A percentile compares a stretch with the other conserved stretches of the same genome.
Evolutionary conservation across 257 asterid genomes (phyloP).

Genomic region (Datura wrightii): DNA sequence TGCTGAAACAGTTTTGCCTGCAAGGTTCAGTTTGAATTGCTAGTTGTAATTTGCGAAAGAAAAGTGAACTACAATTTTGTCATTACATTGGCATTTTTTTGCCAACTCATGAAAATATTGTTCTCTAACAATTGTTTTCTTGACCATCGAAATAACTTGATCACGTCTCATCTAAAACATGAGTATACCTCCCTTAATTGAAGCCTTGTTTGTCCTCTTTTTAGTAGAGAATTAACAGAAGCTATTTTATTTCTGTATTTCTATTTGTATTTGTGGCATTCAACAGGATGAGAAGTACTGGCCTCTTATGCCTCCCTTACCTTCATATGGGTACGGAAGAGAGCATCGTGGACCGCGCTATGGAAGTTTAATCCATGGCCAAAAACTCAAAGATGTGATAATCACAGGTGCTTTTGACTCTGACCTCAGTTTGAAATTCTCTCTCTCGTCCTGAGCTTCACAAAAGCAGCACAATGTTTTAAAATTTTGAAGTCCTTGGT

Average conservation of each 20-base stretch:
- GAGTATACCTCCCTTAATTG: neutral
- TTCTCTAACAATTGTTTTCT: neutral
- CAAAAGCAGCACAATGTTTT: neutral
- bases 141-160: slow-evolving; percentile 2
- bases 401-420: slow-evolving; percentile 67
- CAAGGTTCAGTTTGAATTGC: neutral
- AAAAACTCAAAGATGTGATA: slow-evolving; percentile 92
- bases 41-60: neutral
- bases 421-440: neutral
- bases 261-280: neutral
- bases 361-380: slow-evolving; percentile 97
- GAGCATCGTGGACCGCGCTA: slow-evolving; percentile 93
- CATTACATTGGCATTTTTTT: neutral
- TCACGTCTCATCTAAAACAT: neutral
- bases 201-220: neutral
- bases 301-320: slow-evolving; percentile 97
- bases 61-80: neutral
- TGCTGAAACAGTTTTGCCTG: neutral
- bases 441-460: neutral
- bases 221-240: neutral
- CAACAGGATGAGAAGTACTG: slow-evolving; percentile 83
- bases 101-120: slow-evolving; percentile 23
- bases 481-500: neutral
- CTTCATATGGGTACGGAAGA: slow-evolving; percentile 92
- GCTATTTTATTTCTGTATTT: neutral